phyloP scores from a whole-genome alignment of 768 basidiomycete genomes.

The Suillus weaverae region DNA sequence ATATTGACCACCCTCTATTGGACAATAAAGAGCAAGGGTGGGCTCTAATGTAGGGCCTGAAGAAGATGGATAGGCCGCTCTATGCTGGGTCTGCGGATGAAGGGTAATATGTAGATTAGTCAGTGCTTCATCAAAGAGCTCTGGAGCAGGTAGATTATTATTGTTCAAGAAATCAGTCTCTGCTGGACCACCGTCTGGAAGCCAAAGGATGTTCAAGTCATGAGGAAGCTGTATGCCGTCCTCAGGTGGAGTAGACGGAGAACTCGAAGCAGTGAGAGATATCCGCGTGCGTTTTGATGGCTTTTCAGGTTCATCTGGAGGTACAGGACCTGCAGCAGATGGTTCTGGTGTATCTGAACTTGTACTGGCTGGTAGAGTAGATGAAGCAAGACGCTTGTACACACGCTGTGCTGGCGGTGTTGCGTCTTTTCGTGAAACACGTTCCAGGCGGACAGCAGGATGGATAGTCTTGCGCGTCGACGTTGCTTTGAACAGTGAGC shows the following conservation, averaged over 20 bases:
- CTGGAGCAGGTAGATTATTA: conserved; percentile 60
- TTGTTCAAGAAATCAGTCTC: conserved; percentile 30
- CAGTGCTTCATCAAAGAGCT: conserved; percentile 74
- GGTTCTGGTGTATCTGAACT: conserved; percentile 1
- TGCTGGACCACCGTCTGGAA: conserved; percentile 36
- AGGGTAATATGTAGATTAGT: conserved; percentile 75
- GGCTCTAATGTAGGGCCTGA: conserved; percentile 66
- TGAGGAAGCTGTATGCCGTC: conserved; percentile 49
- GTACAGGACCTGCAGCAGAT: not conserved
- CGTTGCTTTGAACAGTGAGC: conserved; percentile 30
- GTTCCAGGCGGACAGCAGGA: conserved; percentile 18
- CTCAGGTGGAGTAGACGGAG: conserved; percentile 15
- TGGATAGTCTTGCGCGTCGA: conserved; percentile 25
- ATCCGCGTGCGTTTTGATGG: conserved; percentile 3
- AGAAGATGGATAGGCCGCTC: conserved; percentile 58
- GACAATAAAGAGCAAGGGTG: conserved; percentile 83
- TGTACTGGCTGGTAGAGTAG: not conserved
- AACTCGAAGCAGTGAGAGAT: not conserved
- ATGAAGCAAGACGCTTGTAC: conserved; percentile 13
- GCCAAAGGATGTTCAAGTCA: conserved; percentile 66
- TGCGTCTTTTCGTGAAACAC: conserved; percentile 26
- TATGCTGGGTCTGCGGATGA: conserved; percentile 80
- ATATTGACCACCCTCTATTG: conserved; percentile 79
- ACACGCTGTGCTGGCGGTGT: conserved; percentile 10
- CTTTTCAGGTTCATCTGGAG: conserved; percentile 7